Percentiles rank a stretch among this genome's conserved stretches.
Evolutionary conservation across 2,329 filamentous ascomycete genomes (phyloP).

Genomic region (Fusarium sp.): DNA sequence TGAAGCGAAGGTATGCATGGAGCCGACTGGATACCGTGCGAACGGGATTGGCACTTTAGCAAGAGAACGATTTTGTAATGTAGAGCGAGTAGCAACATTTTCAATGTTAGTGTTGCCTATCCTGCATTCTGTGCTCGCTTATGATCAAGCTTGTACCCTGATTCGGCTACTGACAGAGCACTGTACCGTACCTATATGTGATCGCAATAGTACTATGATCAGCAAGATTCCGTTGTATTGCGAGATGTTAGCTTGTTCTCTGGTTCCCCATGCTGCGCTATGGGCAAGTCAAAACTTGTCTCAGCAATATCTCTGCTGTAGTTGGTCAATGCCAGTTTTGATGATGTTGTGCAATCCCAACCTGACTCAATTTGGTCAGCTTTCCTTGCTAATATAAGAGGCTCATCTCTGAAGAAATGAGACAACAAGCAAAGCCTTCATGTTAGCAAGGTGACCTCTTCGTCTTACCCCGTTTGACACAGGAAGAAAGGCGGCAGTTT

Average conservation of each 20-base stretch:
- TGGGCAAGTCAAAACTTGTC: slow-evolving; percentile 10
- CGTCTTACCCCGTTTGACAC: not conserved
- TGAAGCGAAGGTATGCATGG: slow-evolving; percentile 13
- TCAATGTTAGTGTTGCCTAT: not conserved
- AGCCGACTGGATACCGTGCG: slow-evolving; percentile 32
- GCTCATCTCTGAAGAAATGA: not conserved
- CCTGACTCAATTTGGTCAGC: not conserved
- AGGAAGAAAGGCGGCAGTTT: not conserved
- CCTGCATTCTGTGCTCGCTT: slow-evolving; percentile 9
- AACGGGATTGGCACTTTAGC: slow-evolving; percentile 12
- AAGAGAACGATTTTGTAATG: not conserved
- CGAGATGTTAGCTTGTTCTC: slow-evolving; percentile 17
- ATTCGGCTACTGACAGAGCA: slow-evolving; percentile 22
- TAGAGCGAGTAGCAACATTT: not conserved
- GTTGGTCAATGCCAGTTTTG: not conserved
- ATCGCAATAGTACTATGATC: slow-evolving; percentile 23
- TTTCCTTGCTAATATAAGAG: not conserved
- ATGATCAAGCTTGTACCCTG: slow-evolving; percentile 14
- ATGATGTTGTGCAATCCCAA: not conserved
- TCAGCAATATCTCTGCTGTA: slow-evolving; percentile 14
- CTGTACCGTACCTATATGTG: not conserved
- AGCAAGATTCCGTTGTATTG: slow-evolving; percentile 18
- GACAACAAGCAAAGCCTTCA: not conserved
- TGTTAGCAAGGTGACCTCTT: not conserved
- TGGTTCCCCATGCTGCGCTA: slow-evolving; percentile 21